phyloP scores from a whole-genome alignment of 2,329 filamentous ascomycete genomes.

The Aureobasidium pullulans region DNA sequence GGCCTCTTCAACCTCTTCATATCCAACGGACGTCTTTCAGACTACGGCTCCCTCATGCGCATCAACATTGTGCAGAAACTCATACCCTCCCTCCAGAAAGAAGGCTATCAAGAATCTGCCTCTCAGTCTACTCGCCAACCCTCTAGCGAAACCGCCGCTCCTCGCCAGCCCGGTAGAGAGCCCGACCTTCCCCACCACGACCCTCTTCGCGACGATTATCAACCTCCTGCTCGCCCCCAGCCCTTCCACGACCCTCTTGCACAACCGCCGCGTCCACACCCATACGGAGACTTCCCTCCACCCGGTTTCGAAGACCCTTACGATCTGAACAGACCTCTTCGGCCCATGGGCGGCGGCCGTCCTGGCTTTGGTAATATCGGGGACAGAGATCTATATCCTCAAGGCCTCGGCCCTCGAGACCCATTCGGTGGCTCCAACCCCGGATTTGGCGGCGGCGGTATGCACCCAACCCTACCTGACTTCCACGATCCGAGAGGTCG shows the following conservation, averaged over 20 bases:
- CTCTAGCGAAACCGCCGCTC: conserved; percentile 23
- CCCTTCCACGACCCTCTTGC: conserved; percentile 55
- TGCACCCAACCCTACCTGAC: conserved; percentile 95
- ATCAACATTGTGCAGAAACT: conserved; percentile 77
- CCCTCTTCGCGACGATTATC: conserved; percentile 44
- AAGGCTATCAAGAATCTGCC: conserved; percentile 57
- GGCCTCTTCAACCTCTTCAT: conserved; percentile 60
- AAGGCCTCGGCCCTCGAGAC: conserved; percentile 76
- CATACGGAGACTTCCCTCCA: conserved; percentile 68
- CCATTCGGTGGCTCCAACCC: conserved; percentile 46
- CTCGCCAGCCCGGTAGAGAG: conserved; percentile 25
- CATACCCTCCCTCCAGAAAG: conserved; percentile 66
- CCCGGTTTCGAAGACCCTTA: conserved; percentile 92
- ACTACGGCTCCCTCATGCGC: conserved; percentile 67
- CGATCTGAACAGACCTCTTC: conserved; percentile 65
- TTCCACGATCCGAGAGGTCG: conserved; percentile 57
- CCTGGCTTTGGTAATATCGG: conserved; percentile 53
- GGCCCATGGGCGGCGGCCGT: conserved; percentile 37
- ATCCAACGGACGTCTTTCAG: conserved; percentile 57
- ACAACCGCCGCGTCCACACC: conserved; percentile 55
- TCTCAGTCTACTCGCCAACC: conserved; percentile 16
- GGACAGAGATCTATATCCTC: conserved; percentile 80
- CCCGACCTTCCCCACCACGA: conserved; percentile 33
- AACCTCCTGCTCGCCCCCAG: conserved; percentile 59
- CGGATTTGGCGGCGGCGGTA: conserved; percentile 60